These are phyloP conservation scores for Cyclotella cryptica DNA, from an alignment of 108 stramenopile species.

Conservation along the genomic window DNA sequence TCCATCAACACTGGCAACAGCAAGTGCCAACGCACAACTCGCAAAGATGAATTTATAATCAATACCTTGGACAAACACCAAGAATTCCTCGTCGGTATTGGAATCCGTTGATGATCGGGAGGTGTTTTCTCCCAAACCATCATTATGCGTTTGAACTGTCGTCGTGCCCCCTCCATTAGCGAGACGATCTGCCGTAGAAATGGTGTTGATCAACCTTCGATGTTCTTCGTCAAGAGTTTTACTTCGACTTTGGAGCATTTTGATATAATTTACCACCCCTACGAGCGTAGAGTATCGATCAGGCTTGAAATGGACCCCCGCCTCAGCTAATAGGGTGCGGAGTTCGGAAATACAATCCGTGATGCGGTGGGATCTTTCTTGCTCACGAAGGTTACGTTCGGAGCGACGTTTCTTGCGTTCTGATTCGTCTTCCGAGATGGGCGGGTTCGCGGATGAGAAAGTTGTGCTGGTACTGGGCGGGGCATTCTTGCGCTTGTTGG, in stretches of 20 bases:
- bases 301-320: conserved; percentile 73
- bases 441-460: conserved; percentile 6
- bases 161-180: conserved; percentile 43
- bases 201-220: conserved; percentile 70
- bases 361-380: conserved; percentile 79
- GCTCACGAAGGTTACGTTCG: conserved; percentile 83
- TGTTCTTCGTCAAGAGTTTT: conserved; percentile 74
- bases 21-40: conserved; percentile 66
- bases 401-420: conserved; percentile 62
- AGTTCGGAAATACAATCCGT: conserved; percentile 74
- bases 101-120: conserved; percentile 19
- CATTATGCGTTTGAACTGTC: conserved; percentile 25
- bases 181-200: conserved; percentile 59
- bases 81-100: conserved; percentile 60
- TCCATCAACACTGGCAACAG: conserved; percentile 81
- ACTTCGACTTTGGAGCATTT: conserved; percentile 64
- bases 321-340: conserved; percentile 56
- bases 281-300: conserved; percentile 83
- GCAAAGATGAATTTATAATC: conserved; percentile 77
- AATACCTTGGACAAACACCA: conserved; percentile 69
- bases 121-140: conserved; percentile 4
- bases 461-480: conserved; percentile 2
- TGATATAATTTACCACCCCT: conserved; percentile 76
- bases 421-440: conserved; percentile 79
- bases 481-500: conserved; percentile 18